phyloP scores from a whole-genome alignment of 1,284 basidiomycete species.

The Melampsora americana region DNA sequence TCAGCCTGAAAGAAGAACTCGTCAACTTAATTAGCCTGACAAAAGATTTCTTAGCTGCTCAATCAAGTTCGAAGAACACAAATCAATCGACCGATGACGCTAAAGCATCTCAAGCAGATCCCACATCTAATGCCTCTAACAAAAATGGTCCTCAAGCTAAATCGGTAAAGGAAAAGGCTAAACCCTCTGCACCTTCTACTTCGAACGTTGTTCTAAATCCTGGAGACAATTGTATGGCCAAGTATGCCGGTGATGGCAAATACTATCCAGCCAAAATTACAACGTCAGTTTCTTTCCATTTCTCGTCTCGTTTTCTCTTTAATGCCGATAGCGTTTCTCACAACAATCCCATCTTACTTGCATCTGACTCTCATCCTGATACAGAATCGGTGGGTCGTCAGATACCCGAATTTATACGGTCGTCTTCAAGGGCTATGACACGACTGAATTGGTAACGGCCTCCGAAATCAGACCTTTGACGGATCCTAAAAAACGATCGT shows the following conservation, averaged over 20 bases:
- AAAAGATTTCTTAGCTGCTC: conserved; percentile 66
- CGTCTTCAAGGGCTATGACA: conserved; percentile 90
- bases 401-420: conserved; percentile 86
- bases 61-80: conserved; percentile 55
- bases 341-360: conserved; percentile 45
- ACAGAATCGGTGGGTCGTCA: conserved; percentile 73
- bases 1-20: conserved; percentile 72
- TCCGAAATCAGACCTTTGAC: conserved; percentile 53
- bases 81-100: conserved; percentile 63
- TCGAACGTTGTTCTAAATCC: conserved; percentile 58
- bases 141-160: conserved; percentile 33
- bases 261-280: conserved; percentile 91
- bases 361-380: conserved; percentile 49
- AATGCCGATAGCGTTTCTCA: not conserved
- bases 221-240: conserved; percentile 89
- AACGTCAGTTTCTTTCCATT: conserved; percentile 13
- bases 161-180: conserved; percentile 21
- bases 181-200: conserved; percentile 44
- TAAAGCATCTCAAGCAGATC: conserved; percentile 60
- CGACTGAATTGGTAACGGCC: conserved; percentile 80
- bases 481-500: conserved; percentile 49
- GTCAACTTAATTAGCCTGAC: conserved; percentile 85
- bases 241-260: conserved; percentile 80
- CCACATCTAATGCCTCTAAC: conserved; percentile 46
- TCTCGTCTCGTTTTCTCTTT: not conserved